Evolutionary conservation across 2,329 filamentous ascomycete genomes (phyloP), one percentile per base, ranked within the genome.

Genomic region (Domatiomyces globalis): DNA sequence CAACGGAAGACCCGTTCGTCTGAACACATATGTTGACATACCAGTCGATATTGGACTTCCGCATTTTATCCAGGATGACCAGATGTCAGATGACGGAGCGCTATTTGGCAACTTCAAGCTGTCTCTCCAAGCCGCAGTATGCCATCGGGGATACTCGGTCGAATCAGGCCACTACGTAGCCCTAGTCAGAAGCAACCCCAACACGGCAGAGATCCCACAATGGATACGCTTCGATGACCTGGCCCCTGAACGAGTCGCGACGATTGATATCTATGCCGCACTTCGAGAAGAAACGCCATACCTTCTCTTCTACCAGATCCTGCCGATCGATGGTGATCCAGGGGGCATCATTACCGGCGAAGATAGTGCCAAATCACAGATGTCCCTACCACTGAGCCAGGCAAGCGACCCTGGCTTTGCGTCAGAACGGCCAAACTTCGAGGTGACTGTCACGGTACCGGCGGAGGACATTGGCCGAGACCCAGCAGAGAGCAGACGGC

Each of bases 141-240:
- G 92, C 62, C 92, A 98, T 66, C 80, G 88, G 33, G 92, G 92
- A 6, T 80, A 83, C 33, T 88, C 87, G 0, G 75, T 94, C 10
- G 80, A 94, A 61, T 89, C 85, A 12, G 92, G 92, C 0, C 92
- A 98, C 65, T 98, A 98, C 63, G 79, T 96, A 48, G 78, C 87
- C 1, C 83, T 95, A 57, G 83, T 89, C 33, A 79, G 90, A 49
- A 85, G 87, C 2, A 81, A 81, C 66, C 63, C 63, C 33, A 52
- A 56, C 44, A 57, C 54, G 9, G 63, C 61, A 5, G 73, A 82
- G 53, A 78, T 84, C 55, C 80, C 84, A 10, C 79, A 82, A 56
- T 98, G 92, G 92, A 81, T 95, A 65, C 84, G 83, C 39, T 95
- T 95, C 61, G 92, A 98, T 63, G 92, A 98, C 64, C 72, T 96